These are phyloP conservation scores for Orbilia quercus DNA, from an alignment of 2,329 filamentous ascomycete genomes.

Conservation along the genomic window DNA sequence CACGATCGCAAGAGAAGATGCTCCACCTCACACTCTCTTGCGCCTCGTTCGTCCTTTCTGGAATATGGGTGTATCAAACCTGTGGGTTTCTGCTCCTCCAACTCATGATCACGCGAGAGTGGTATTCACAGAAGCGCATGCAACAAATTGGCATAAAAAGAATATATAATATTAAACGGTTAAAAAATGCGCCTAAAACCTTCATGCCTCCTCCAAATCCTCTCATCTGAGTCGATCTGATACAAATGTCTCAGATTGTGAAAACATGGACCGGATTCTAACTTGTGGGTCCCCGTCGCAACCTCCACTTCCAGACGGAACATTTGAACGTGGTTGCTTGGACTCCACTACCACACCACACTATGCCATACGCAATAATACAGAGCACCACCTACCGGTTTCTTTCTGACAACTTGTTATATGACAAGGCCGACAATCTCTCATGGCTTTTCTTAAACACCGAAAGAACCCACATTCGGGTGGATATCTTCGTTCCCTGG, in stretches of 20 bases:
- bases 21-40: conserved; percentile 3
- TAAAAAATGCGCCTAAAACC: background rate
- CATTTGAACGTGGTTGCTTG: conserved; percentile 13
- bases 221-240: conserved; percentile 40
- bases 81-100: conserved; percentile 29
- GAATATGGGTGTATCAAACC: conserved; percentile 25
- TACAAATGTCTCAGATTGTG: conserved; percentile 49
- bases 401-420: too few relatives aligned
- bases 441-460: too few relatives aligned
- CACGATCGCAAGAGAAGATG: background rate
- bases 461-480: background rate
- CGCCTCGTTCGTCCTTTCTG: conserved; percentile 7
- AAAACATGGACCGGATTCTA: conserved; percentile 11
- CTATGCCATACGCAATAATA: too few relatives aligned
- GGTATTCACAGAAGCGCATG: background rate
- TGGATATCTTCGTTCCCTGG: background rate
- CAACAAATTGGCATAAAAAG: conserved; percentile 29
- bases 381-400: too few relatives aligned
- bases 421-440: too few relatives aligned
- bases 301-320: conserved; percentile 26
- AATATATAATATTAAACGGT: background rate
- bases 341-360: background rate
- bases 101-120: conserved; percentile 34
- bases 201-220: background rate
- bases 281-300: conserved; percentile 46